Base-by-base conservation (phyloP, 768 basidiomycete species). In the Tremella mesenterica region DNA sequence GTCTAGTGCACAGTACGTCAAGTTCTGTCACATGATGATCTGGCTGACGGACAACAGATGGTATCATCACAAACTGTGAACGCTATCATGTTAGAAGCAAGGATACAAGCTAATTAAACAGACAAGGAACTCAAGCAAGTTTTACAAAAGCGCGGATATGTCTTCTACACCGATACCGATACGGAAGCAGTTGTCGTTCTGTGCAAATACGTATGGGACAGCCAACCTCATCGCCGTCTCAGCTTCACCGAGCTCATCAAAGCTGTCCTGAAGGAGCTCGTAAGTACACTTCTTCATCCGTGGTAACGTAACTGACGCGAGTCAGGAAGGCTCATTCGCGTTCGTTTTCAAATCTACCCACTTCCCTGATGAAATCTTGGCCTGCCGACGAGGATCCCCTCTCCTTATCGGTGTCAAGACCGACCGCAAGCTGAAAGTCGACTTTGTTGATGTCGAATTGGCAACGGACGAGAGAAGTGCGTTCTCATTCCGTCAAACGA, bases 361-460 rank as follows among this genome's bases (percentile, higher is more conserved):
- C 77, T 99, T 83, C 79, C 95, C 95, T 38, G 87, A 93, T 62
- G 88, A 97, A 74, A 82, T 92, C 59, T 92, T 97, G 58, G 87
- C 88, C 47, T 90, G 92, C 53, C 90, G 92, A 64, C 87, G 95
- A 67, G 95, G 95, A 63, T 96, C 93, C 13, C 95, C 95, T 26
- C 82, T 99, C 27, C 76, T 97, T 53, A 83, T 99, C 68, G 95
- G 95, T 77, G 93, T 99, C 71, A 97, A 97, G 84, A 97, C 95
- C 16, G 93, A 99, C 73, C 92, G 95, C 81, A 97, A 97, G 76
- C 81, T 99, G 67, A 99, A 99, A 79, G 93, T 97, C 33, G 95
- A 99, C 77, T 97, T 99, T 64, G 93, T 99, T 44, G 95, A 97
- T 75, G 95, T 99, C 52, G 92, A 97, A 73, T 83, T 97, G 65